phyloP scores from a whole-genome alignment of 495 filamentous ascomycete species.

The Darksidea phi region DNA sequence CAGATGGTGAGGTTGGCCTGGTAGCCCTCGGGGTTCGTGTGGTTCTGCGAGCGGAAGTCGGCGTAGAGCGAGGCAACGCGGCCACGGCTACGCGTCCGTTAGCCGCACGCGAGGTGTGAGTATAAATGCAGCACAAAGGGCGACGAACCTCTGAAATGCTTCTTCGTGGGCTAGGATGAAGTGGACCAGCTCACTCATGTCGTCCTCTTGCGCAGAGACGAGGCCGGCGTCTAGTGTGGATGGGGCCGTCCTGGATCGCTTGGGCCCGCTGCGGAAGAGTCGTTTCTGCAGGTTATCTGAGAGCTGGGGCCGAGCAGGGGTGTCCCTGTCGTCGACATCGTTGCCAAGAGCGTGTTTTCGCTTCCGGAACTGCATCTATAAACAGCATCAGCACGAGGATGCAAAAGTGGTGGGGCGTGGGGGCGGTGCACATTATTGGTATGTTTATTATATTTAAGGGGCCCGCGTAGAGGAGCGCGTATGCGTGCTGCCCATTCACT shows the following conservation, averaged over 20 bases:
- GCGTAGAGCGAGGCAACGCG: constrained; percentile 92
- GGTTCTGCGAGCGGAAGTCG: constrained; percentile 76
- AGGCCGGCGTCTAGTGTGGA: neutral
- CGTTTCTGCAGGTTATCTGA: neutral
- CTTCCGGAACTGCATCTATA: neutral
- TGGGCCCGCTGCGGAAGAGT: neutral
- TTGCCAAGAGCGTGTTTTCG: no score
- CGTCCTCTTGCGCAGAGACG: neutral
- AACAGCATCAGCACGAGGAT: neutral
- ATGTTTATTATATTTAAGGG: no score
- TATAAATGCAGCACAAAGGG: neutral
- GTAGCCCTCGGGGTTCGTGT: constrained; percentile 89
- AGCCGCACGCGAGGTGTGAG: constrained; percentile 12
- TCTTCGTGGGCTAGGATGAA: constrained; percentile 64
- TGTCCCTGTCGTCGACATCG: no score
- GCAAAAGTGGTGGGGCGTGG: no score
- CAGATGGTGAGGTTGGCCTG: constrained; percentile 80
- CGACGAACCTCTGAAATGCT: constrained; percentile 62
- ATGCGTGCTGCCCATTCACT: no score
- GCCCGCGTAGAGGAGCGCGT: no score
- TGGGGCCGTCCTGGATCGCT: neutral
- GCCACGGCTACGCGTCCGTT: constrained; percentile 52
- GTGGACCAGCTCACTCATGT: constrained; percentile 60
- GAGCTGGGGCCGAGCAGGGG: no score
- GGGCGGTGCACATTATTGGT: no score